Percentiles rank a stretch among this genome's conserved stretches.
These are phyloP conservation scores for Ilyonectria robusta DNA, from an alignment of 2,329 filamentous ascomycete species.

Conservation along the genomic window DNA sequence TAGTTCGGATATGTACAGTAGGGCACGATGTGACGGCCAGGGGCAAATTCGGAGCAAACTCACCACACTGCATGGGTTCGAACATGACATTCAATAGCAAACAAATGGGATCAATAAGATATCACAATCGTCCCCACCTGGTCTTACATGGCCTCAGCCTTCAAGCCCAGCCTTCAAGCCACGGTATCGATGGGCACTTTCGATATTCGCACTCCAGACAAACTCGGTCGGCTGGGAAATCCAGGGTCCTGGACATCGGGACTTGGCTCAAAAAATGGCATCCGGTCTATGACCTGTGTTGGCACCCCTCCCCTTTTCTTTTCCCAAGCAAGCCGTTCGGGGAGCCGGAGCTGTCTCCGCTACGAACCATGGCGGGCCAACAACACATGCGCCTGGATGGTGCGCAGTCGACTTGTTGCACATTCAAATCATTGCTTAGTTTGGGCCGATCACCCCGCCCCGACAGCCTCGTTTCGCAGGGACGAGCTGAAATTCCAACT, in stretches of 20 bases:
- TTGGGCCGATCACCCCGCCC: neutral
- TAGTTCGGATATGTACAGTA: constrained; percentile 38
- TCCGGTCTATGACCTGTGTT: neutral
- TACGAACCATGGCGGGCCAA: constrained; percentile 5
- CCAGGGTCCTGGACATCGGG: constrained; percentile 6
- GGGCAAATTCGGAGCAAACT: constrained; percentile 7
- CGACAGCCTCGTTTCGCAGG: neutral
- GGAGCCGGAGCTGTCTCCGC: constrained; percentile 4
- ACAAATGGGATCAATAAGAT: constrained; percentile 16
- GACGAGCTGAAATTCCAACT: constrained; percentile 5
- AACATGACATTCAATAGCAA: constrained; percentile 20
- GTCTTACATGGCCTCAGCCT: neutral
- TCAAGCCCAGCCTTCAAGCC: neutral
- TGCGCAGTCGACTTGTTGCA: neutral
- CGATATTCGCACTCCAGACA: neutral
- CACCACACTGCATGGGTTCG: constrained; percentile 11
- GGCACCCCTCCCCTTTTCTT: constrained; percentile 5
- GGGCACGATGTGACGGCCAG: neutral
- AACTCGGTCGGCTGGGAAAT: constrained; percentile 2
- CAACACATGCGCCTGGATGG: constrained; percentile 3
- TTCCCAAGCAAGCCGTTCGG: constrained; percentile 1
- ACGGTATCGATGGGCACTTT: neutral
- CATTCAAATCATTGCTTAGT: neutral
- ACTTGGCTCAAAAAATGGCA: neutral
- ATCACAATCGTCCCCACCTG: neutral